A percentile compares a stretch with the other conserved stretches of the same genome.
These are phyloP conservation scores for Colletotrichum theobromicola DNA, from an alignment of 2,329 filamentous ascomycete genomes.

Conservation along the genomic window DNA sequence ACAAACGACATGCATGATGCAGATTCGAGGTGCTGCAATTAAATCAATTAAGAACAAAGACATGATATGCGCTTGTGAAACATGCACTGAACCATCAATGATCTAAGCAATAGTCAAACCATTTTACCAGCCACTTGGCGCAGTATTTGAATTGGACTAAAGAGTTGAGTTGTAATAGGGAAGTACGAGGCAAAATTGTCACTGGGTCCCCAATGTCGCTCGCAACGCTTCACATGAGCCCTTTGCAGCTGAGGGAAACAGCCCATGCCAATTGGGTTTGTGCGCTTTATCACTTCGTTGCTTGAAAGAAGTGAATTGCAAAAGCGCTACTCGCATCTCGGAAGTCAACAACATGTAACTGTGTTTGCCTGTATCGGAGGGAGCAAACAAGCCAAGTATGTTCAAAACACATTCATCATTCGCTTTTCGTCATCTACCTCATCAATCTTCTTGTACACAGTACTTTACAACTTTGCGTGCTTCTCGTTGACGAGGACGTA, in stretches of 20 bases:
- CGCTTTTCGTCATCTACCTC: not conserved
- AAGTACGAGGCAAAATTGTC: not conserved
- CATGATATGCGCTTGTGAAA: not conserved
- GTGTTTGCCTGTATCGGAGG: not conserved
- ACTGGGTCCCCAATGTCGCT: accelerated
- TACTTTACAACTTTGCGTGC: conserved; percentile 12
- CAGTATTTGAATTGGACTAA: not conserved
- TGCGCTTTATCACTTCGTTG: no score
- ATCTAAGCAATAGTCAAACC: not conserved
- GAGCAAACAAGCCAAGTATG: not conserved
- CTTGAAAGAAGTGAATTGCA: no score
- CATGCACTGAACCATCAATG: not conserved
- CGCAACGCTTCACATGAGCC: not conserved
- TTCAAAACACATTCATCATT: not conserved
- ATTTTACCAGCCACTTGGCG: not conserved
- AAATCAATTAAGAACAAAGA: not conserved
- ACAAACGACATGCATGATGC: not conserved
- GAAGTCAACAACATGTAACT: accelerated
- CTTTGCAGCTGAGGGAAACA: accelerated
- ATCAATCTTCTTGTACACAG: not conserved
- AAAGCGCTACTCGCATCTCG: not conserved
- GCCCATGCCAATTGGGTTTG: no score
- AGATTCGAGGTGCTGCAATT: not conserved
- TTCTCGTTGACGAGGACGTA: conserved; percentile 46
- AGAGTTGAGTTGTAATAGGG: not conserved